A percentile compares a stretch with the other conserved stretches of the same genome.
phyloP scores from a whole-genome alignment of 2,329 filamentous ascomycete genomes.

The Aspergillus arachidicola region DNA sequence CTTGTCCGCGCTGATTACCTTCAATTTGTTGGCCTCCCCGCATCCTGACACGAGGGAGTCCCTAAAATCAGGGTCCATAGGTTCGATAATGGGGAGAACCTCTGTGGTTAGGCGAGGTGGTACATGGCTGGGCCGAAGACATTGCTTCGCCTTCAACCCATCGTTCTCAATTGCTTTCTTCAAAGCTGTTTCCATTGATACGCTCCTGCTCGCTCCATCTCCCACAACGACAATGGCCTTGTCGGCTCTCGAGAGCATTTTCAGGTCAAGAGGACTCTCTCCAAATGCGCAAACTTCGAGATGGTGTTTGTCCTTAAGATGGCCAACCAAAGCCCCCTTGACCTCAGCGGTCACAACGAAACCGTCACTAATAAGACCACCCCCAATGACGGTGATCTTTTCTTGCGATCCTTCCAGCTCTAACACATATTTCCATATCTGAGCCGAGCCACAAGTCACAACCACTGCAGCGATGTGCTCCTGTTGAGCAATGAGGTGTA shows the following conservation, averaged over 20 bases:
- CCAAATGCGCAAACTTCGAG: constrained; percentile 59
- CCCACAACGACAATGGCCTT: constrained; percentile 60
- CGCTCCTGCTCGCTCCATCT: constrained; percentile 49
- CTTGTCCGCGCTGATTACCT: constrained; percentile 45
- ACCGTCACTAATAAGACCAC: constrained; percentile 50
- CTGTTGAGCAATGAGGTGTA: constrained; percentile 36
- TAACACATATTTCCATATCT: constrained; percentile 60
- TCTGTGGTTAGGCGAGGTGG: constrained; percentile 46
- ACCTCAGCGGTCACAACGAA: constrained; percentile 55
- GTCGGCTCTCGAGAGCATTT: constrained; percentile 59
- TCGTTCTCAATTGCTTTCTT: constrained; percentile 43
- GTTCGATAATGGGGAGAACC: constrained; percentile 45
- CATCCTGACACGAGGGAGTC: constrained; percentile 21
- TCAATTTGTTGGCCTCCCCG: not conserved
- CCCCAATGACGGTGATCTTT: constrained; percentile 56
- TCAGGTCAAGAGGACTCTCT: constrained; percentile 61
- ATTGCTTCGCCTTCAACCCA: constrained; percentile 50
- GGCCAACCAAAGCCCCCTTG: constrained; percentile 54
- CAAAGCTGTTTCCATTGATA: constrained; percentile 55
- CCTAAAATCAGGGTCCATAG: constrained; percentile 36
- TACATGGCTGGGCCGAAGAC: constrained; percentile 46
- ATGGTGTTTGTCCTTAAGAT: constrained; percentile 38
- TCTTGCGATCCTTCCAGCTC: constrained; percentile 44
- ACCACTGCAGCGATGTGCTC: constrained; percentile 52
- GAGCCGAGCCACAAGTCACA: constrained; percentile 57